Conservation (phyloP, 2,329 filamentous ascomycete genomes). For the Colletotrichum karsti region DNA sequence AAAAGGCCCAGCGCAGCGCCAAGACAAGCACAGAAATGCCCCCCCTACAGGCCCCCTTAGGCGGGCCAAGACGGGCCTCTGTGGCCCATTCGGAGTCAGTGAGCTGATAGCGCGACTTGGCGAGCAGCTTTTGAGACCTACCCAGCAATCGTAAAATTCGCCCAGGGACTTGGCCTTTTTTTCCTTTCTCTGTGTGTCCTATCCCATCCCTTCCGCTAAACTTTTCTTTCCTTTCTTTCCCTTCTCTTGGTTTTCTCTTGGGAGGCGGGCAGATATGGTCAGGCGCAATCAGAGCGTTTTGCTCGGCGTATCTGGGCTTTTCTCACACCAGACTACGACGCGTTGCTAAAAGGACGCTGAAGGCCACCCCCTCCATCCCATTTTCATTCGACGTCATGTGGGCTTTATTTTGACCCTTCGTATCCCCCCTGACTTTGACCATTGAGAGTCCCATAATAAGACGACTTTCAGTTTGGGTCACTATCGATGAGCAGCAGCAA, state of each 20-base stretch:
- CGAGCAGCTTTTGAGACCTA: slow-evolving; percentile 8
- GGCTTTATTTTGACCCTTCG: not conserved
- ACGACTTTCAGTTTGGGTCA: not conserved
- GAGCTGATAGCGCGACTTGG: slow-evolving; percentile 27
- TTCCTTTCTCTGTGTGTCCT: not conserved
- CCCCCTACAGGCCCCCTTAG: not conserved
- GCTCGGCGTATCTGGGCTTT: slow-evolving; percentile 23
- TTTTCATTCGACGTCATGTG: not conserved
- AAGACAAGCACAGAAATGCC: slow-evolving; percentile 9
- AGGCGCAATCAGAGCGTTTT: slow-evolving; percentile 11
- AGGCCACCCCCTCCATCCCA: not conserved
- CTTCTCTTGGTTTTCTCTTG: slow-evolving; percentile 16
- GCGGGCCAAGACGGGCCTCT: slow-evolving; percentile 20
- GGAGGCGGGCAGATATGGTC: not conserved
- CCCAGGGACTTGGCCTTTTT: slow-evolving; percentile 2
- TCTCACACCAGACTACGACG: not conserved
- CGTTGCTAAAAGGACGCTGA: not conserved
- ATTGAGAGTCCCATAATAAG: not conserved
- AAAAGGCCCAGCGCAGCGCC: not conserved
- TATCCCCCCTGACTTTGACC: not conserved
- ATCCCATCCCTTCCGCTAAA: not conserved
- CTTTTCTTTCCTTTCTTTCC: not conserved
- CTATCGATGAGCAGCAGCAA: not conserved
- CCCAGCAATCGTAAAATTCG: not conserved
- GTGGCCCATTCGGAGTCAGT: slow-evolving; percentile 24